Percentiles rank a stretch among this genome's conserved stretches.
phyloP scores from a whole-genome alignment of 768 basidiomycete genomes.

The Tulasnella sp. region DNA sequence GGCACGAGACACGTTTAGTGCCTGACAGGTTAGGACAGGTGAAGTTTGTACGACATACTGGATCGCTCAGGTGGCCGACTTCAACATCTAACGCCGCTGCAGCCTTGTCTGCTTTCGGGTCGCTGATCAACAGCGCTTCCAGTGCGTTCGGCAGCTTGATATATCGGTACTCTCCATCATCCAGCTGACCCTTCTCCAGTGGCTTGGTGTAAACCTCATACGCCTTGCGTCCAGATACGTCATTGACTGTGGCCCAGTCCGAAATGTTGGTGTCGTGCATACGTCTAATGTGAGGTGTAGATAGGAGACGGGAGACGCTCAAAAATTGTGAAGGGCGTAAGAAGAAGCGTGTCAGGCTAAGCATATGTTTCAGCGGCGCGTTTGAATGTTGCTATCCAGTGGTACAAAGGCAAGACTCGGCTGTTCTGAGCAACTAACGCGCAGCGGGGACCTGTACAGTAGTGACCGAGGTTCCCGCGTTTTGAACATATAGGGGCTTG shows the following conservation, averaged over 20 bases:
- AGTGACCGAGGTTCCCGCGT: no score
- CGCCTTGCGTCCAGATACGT: not conserved
- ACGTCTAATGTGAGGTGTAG: not conserved
- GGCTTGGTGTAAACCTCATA: constrained; percentile 39
- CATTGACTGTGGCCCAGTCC: constrained; percentile 1
- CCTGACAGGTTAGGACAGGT: not conserved
- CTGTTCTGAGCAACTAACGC: no score
- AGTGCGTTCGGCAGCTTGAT: constrained; percentile 82
- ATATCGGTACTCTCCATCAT: constrained; percentile 69
- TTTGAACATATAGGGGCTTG: no score
- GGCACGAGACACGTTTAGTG: not conserved
- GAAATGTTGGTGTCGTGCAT: not conserved
- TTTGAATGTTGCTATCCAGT: no score
- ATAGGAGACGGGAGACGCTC: not conserved
- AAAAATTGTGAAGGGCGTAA: no score
- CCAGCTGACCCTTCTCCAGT: constrained; percentile 61
- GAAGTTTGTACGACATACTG: constrained; percentile 47
- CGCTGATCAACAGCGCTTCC: constrained; percentile 74
- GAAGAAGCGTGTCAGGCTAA: no score
- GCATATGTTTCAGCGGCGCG: no score
- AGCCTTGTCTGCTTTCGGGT: constrained; percentile 81
- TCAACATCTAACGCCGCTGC: constrained; percentile 90
- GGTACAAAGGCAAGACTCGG: no score
- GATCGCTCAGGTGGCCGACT: constrained; percentile 89
- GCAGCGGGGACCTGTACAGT: no score